Evolutionary conservation across 371 early-diverging fungal species (phyloP).

Genomic region (Rhizopus sp.): DNA sequence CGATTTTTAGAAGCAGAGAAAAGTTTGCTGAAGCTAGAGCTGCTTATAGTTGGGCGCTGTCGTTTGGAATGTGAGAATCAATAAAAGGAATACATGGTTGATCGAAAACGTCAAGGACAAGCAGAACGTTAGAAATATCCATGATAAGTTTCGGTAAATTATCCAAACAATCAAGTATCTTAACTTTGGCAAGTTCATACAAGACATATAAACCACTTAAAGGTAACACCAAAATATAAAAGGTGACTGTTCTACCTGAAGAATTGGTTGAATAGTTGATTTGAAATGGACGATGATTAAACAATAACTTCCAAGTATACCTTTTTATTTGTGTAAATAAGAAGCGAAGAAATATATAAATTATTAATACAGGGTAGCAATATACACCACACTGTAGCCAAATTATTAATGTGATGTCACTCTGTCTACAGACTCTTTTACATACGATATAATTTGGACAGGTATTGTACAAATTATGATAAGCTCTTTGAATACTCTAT

Average conservation of each 20-base stretch:
- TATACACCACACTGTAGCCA: too few species aligned
- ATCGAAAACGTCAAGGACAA: constrained; percentile 21
- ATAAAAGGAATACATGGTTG: constrained; percentile 18
- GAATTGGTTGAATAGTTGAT: too few species aligned
- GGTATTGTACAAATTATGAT: too few species aligned
- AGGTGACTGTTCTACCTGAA: constrained; percentile 9
- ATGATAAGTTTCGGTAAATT: constrained; percentile 20
- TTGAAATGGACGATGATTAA: too few species aligned
- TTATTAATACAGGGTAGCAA: too few species aligned
- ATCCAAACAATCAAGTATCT: constrained; percentile 19
- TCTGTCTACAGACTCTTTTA: too few species aligned
- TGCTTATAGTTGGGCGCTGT: constrained; percentile 21
- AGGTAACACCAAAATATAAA: constrained; percentile 18
- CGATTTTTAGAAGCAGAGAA: constrained; percentile 14
- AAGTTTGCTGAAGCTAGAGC: constrained; percentile 10
- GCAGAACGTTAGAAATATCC: constrained; percentile 19
- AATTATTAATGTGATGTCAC: too few species aligned
- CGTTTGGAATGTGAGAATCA: constrained; percentile 15
- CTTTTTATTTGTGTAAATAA: too few species aligned
- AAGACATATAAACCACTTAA: constrained; percentile 20
- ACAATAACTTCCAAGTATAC: too few species aligned
- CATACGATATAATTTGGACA: too few species aligned
- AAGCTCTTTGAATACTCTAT: too few species aligned
- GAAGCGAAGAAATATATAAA: too few species aligned
- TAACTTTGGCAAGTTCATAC: constrained; percentile 28